Conservation (phyloP, 2,329 filamentous ascomycete genomes). For the Claviceps pazoutovae region DNA sequence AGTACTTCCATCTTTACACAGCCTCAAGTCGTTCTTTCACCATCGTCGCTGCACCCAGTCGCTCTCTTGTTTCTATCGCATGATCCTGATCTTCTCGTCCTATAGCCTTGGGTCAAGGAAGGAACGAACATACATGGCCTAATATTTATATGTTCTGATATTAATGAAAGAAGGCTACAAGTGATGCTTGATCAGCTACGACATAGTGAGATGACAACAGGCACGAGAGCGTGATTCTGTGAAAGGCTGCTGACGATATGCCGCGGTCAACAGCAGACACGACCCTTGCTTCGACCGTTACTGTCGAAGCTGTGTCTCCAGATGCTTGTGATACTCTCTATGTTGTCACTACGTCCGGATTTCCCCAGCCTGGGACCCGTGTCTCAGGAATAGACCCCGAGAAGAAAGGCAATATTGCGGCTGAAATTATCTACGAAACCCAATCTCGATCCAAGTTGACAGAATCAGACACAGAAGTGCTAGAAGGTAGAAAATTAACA, state of each 20-base stretch:
- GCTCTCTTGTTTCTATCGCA: not conserved
- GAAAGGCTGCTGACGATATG: not conserved
- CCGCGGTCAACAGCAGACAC: not conserved
- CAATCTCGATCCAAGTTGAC: constrained; percentile 3
- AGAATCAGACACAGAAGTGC: constrained; percentile 35
- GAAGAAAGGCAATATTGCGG: not conserved
- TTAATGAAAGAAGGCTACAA: not conserved
- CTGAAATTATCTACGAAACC: not conserved
- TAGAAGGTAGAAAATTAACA: not conserved
- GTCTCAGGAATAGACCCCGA: not conserved
- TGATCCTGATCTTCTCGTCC: too few species aligned
- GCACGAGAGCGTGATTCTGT: not conserved
- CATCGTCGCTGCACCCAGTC: not conserved
- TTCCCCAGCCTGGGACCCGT: not conserved
- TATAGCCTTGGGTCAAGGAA: too few species aligned
- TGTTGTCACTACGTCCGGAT: not conserved
- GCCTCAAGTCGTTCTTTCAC: not conserved
- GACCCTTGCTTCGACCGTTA: not conserved
- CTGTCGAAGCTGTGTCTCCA: not conserved
- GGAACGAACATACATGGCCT: not conserved
- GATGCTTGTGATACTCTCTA: not conserved
- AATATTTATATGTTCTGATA: not conserved
- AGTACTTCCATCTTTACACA: not conserved
- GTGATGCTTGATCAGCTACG: not conserved
- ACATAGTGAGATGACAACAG: not conserved